Evolutionary conservation across 257 asterid species (phyloP).

Genomic region (Nicotiana tomentosiformis): DNA sequence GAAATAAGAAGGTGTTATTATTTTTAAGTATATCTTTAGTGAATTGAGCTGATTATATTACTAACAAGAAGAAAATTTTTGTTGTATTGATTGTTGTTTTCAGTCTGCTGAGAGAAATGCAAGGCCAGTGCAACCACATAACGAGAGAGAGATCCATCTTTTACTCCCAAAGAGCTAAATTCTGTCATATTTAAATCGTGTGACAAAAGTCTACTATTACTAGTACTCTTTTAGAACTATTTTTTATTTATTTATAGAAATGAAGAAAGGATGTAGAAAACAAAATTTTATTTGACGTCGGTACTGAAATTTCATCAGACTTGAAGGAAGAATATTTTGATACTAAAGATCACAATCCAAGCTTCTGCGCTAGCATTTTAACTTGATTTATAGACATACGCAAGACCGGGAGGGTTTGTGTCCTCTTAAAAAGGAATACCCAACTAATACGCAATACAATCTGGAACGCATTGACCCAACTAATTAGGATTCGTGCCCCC

Average conservation of each 20-base stretch:
- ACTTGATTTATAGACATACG: no score
- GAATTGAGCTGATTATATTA: not conserved
- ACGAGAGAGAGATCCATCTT: slow-evolving; percentile 31
- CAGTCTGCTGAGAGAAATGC: slow-evolving; percentile 63
- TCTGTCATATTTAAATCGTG: not conserved
- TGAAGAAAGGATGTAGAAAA: not conserved
- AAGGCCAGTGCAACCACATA: slow-evolving; percentile 50
- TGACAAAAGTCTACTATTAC: not conserved
- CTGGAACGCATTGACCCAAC: no score
- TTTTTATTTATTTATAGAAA: not conserved
- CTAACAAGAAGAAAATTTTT: not conserved
- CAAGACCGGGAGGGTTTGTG: no score
- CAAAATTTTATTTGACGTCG: not conserved
- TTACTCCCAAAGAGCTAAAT: slow-evolving; percentile 17
- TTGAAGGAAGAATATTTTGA: not conserved
- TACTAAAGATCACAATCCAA: no score
- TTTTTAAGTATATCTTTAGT: not conserved
- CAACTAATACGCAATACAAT: no score
- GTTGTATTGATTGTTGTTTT: slow-evolving; percentile 13
- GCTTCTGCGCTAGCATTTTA: no score
- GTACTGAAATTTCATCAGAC: not conserved
- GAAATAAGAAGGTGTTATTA: not conserved
- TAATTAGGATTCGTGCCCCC: not conserved
- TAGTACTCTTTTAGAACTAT: not conserved
- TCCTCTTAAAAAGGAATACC: no score